Evolutionary conservation across 164 flowering plant species (phyloP).

Genomic region (Saururus chinensis): DNA sequence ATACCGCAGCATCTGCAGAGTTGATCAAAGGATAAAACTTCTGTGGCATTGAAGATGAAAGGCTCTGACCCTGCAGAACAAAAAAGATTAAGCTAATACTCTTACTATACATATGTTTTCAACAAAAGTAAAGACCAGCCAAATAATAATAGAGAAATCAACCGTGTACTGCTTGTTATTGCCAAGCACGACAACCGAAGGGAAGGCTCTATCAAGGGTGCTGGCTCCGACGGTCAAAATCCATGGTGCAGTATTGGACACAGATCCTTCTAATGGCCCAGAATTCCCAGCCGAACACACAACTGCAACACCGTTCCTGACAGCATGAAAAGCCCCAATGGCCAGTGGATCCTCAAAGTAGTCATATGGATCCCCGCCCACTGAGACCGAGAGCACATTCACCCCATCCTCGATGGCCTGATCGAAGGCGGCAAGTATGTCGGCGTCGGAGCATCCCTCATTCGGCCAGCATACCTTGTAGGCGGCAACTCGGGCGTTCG

Average conservation of each 20-base stretch:
- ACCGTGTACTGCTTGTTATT: background rate
- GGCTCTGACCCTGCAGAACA: conserved; percentile 36
- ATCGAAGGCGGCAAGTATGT: conserved; percentile 5
- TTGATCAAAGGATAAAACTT: conserved; percentile 27
- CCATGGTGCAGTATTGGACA: background rate
- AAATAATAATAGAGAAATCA: no score
- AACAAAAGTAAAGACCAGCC: no score
- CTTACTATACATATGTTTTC: no score
- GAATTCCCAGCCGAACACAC: background rate
- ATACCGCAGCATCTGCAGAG: conserved; percentile 21
- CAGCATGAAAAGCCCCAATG: background rate
- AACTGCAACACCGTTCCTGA: background rate
- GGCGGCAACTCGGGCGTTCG: conserved; percentile 50
- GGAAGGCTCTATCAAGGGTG: background rate
- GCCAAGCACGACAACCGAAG: background rate
- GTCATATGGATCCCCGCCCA: background rate
- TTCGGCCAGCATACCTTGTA: conserved; percentile 31
- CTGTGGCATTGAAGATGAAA: conserved; percentile 17
- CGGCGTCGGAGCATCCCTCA: background rate
- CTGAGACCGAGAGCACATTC: conserved; percentile 5
- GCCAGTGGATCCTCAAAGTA: background rate
- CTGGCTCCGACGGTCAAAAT: background rate
- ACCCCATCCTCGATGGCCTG: conserved; percentile 7
- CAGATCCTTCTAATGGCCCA: background rate
- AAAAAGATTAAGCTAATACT: background rate